A percentile compares a stretch with the other conserved stretches of the same genome.
These are phyloP conservation scores for Suhomyces taliae DNA, from an alignment of 1,139 yeast genomes.

Conservation along the genomic window DNA sequence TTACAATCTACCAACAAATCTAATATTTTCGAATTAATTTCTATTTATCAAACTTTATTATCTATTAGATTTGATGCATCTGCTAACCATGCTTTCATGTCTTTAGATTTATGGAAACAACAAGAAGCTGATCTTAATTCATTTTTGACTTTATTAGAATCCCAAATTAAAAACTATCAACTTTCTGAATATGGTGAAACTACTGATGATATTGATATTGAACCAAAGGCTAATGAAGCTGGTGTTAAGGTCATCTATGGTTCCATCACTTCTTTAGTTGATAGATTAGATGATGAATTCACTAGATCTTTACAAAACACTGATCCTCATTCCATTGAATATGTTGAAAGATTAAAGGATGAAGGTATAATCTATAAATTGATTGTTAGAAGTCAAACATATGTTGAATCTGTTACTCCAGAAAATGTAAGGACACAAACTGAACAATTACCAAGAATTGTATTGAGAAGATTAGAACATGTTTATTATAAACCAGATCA, in stretches of 20 bases:
- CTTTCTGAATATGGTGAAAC: slow-evolving; percentile 75
- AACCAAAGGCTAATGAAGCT: slow-evolving; percentile 63
- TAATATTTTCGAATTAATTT: slow-evolving; percentile 71
- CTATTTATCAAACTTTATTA: slow-evolving; percentile 77
- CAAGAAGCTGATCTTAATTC: slow-evolving; percentile 62
- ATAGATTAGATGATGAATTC: slow-evolving; percentile 93
- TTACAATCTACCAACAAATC: slow-evolving; percentile 29
- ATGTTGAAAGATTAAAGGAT: slow-evolving; percentile 86
- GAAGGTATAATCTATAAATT: slow-evolving; percentile 75
- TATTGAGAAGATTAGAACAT: slow-evolving; percentile 86
- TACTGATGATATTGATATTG: slow-evolving; percentile 78
- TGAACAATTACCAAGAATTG: slow-evolving; percentile 71
- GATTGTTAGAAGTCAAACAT: slow-evolving; percentile 81
- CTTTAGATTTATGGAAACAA: slow-evolving; percentile 78
- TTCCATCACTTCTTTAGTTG: slow-evolving; percentile 81
- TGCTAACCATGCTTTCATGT: slow-evolving; percentile 68
- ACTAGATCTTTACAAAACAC: slow-evolving; percentile 82
- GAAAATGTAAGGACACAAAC: slow-evolving; percentile 45
- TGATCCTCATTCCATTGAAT: slow-evolving; percentile 95
- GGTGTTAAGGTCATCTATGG: slow-evolving; percentile 82
- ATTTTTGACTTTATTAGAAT: slow-evolving; percentile 69
- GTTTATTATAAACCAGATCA: slow-evolving; percentile 87
- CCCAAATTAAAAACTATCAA: slow-evolving; percentile 55
- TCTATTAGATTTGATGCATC: slow-evolving; percentile 86
- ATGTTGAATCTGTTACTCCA: slow-evolving; percentile 67